A percentile compares a stretch with the other conserved stretches of the same genome.
These are phyloP conservation scores for Saccharomyces hybrid DNA, from an alignment of 1,139 yeast species.

Conservation along the genomic window DNA sequence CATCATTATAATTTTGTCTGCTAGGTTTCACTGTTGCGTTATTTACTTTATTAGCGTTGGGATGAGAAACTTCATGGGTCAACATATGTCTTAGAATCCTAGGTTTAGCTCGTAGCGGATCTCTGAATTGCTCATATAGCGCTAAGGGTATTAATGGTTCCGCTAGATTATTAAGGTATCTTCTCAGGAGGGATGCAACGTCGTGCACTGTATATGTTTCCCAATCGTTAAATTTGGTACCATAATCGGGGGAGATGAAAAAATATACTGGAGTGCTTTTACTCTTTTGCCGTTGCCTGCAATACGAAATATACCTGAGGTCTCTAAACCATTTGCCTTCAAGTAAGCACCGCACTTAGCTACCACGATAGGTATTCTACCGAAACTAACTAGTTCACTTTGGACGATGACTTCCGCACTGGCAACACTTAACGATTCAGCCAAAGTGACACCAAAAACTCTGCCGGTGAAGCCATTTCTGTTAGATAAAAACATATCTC, in stretches of 20 bases:
- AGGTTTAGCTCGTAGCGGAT: conserved; percentile 48
- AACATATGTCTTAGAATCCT: conserved; percentile 29
- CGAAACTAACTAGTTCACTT: conserved; percentile 31
- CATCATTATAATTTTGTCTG: conserved; percentile 8
- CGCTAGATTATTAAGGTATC: conserved; percentile 80
- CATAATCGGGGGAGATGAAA: conserved; percentile 87
- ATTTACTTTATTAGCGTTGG: conserved; percentile 17
- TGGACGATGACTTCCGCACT: conserved; percentile 34
- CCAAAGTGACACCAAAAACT: conserved; percentile 82
- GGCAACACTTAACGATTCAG: conserved; percentile 64
- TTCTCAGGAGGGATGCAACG: conserved; percentile 81
- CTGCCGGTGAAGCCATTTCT: conserved; percentile 34
- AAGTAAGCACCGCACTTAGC: conserved; percentile 89
- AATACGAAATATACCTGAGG: conserved; percentile 88
- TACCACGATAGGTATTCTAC: conserved; percentile 48
- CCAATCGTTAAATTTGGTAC: conserved; percentile 74
- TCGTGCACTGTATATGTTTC: conserved; percentile 92
- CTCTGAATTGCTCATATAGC: conserved; percentile 71
- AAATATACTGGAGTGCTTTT: conserved; percentile 73
- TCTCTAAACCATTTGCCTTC: conserved; percentile 65
- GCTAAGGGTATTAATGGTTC: conserved; percentile 85
- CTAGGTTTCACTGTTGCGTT: not conserved
- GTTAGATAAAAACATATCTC: conserved; percentile 27
- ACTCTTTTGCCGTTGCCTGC: conserved; percentile 89
- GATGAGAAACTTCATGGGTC: conserved; percentile 16